Evolutionary conservation across 805 yeast species (phyloP).

Genomic region (Zygotorulaspora chibaensis): DNA sequence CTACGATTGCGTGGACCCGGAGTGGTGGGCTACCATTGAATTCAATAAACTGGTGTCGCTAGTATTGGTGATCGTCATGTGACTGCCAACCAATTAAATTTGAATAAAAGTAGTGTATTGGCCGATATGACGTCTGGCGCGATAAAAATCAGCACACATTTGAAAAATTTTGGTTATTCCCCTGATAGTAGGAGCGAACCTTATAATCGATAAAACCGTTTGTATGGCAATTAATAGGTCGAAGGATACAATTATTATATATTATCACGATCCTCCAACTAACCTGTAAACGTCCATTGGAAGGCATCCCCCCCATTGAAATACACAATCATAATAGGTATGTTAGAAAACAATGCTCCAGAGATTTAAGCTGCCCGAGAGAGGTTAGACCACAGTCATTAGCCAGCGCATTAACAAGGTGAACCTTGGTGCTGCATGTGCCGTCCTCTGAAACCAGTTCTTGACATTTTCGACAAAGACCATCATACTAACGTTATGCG

Average conservation of each 20-base stretch:
- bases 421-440: too few species aligned
- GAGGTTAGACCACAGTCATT: too few species aligned
- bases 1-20: too few species aligned
- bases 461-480: too few species aligned
- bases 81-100: slow-evolving; percentile 6
- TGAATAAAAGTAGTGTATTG: slow-evolving; percentile 1
- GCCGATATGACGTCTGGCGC: slow-evolving; percentile 3
- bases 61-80: slow-evolving; percentile 1
- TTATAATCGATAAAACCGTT: slow-evolving; percentile 7
- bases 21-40: too few species aligned
- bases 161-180: background rate
- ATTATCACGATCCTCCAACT: background rate
- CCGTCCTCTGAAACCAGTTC: too few species aligned
- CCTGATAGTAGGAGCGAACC: background rate
- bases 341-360: too few species aligned
- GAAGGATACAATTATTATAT: slow-evolving; percentile 4
- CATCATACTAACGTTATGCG: background rate
- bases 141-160: slow-evolving; percentile 3
- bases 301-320: too few species aligned
- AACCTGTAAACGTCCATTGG: too few species aligned
- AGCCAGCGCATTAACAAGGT: too few species aligned
- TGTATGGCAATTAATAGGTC: slow-evolving; percentile 3
- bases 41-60: background rate
- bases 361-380: too few species aligned
- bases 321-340: too few species aligned